Evolutionary conservation across 2,329 filamentous ascomycete genomes (phyloP), one percentile per base, ranked within the genome.

Genomic region (Aspergillus nomiae): DNA sequence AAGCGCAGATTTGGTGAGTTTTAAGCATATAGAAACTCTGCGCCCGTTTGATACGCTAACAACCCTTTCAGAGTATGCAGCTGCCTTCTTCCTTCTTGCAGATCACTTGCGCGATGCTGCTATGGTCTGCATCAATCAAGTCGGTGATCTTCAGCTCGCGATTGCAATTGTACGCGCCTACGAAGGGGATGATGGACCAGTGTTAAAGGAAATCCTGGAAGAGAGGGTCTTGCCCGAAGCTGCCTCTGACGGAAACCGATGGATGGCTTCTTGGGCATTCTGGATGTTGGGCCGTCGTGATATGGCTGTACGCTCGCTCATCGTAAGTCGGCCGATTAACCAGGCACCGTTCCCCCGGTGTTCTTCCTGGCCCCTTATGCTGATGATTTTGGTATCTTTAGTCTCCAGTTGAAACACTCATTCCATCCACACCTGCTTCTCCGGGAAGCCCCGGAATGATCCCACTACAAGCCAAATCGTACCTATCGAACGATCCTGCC

Each of bases 201-300:
- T 95, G 0, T 76, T 98, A 3, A 85, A 84, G 30, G 87, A 86
- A 61, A 83, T 99, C 10, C 82, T 99, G 1, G 87, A 92, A 70
- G 91, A 96, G 12, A 91, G 90, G 64, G 87, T 98, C 1, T 82
- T 98, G 0, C 86, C 89, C 0, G 80, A 91, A 65, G 95, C 95
- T 21, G 88, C 91, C 0, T 85, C 88, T 46, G 89, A 94, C 66
- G 92, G 92, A 2, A 94, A 99, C 73, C 86, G 94, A 62, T 99
- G 95, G 94, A 86, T 97, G 63, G 92, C 94, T 12, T 95, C 91
- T 0, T 99, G 95, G 95, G 92, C 92, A 2, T 97, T 97, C 74
- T 96, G 92, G 90, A 92, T 97, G 85, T 84, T 98, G 6, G 88
- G 88, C 43, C 86, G 91, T 65, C 87, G 89, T 64, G 91, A 96